A percentile compares a stretch with the other conserved stretches of the same genome.
Conservation (phyloP, 352 stramenopile species). For the Halophytophthora batemanensis region DNA sequence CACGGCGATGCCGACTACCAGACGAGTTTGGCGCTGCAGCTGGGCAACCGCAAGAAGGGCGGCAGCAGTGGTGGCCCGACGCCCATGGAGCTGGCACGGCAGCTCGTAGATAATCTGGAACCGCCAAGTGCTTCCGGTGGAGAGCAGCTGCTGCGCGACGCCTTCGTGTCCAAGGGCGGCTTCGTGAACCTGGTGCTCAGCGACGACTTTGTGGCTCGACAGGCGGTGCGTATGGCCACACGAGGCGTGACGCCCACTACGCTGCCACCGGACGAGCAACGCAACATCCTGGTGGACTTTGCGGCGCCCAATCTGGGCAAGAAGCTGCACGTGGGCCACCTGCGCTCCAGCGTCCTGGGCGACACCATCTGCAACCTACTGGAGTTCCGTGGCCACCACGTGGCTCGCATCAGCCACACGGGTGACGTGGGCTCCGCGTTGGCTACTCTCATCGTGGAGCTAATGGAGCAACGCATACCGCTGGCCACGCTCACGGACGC, state of each 20-base stretch:
- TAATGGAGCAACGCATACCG: conserved; percentile 50
- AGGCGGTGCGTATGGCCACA: conserved; percentile 61
- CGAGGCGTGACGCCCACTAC: conserved; percentile 30
- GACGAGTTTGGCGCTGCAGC: conserved; percentile 59
- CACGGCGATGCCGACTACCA: conserved; percentile 75
- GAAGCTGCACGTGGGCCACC: conserved; percentile 80
- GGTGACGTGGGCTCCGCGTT: conserved; percentile 76
- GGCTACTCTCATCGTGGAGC: conserved; percentile 69
- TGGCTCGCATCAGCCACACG: conserved; percentile 73
- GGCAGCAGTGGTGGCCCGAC: conserved; percentile 4
- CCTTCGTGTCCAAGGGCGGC: conserved; percentile 62
- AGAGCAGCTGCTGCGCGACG: conserved; percentile 24
- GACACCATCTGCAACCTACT: conserved; percentile 81
- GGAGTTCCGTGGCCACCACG: conserved; percentile 72
- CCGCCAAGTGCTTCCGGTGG: conserved; percentile 4
- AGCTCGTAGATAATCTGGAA: conserved; percentile 24
- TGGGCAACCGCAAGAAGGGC: conserved; percentile 42
- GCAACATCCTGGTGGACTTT: conserved; percentile 75
- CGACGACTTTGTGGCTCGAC: conserved; percentile 64
- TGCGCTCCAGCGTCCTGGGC: conserved; percentile 76
- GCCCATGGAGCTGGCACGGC: conserved; percentile 38
- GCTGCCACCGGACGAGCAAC: conserved; percentile 14
- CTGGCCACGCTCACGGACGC: conserved; percentile 53
- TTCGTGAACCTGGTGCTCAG: conserved; percentile 79
- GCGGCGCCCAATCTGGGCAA: conserved; percentile 83